These are phyloP conservation scores for Lecanicillium sp. DNA, from an alignment of 2,329 filamentous ascomycete genomes.

Conservation along the genomic window DNA sequence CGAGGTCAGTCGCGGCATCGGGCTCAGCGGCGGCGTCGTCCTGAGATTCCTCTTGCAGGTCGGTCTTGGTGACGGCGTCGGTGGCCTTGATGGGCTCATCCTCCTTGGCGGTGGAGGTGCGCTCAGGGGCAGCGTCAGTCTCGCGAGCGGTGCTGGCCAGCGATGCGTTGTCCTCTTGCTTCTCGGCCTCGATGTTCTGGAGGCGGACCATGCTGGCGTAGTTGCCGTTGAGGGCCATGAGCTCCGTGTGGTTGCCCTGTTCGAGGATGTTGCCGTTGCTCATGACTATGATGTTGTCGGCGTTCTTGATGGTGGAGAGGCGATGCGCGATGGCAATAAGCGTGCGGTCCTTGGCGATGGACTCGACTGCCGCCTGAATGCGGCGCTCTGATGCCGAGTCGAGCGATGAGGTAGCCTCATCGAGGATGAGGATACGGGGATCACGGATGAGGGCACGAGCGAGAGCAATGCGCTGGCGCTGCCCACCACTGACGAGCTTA, in stretches of 20 bases:
- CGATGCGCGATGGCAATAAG: constrained; percentile 62
- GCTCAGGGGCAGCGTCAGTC: constrained; percentile 28
- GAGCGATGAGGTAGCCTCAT: constrained; percentile 56
- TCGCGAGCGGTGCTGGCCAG: constrained; percentile 32
- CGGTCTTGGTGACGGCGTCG: constrained; percentile 25
- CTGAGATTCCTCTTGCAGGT: too few species aligned
- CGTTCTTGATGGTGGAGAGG: constrained; percentile 55
- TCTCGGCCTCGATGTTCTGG: constrained; percentile 31
- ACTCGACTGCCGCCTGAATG: constrained; percentile 45
- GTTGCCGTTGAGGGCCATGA: constrained; percentile 45
- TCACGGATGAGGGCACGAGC: constrained; percentile 52
- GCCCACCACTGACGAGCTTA: constrained; percentile 52
- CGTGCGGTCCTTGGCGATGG: constrained; percentile 47
- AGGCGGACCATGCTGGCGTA: constrained; percentile 48
- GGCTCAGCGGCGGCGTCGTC: constrained; percentile 22
- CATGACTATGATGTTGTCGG: constrained; percentile 63
- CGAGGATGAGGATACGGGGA: constrained; percentile 52
- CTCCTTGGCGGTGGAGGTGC: constrained; percentile 33
- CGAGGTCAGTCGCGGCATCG: constrained; percentile 29
- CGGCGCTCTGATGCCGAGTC: constrained; percentile 52
- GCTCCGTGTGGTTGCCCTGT: constrained; percentile 55
- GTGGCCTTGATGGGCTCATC: constrained; percentile 31
- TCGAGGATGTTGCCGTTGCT: constrained; percentile 55
- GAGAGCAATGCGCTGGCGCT: constrained; percentile 54
- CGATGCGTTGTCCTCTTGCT: constrained; percentile 25